A percentile compares a stretch with the other conserved stretches of the same genome.
phyloP scores from a whole-genome alignment of 768 basidiomycete genomes.

The Tricholomella constricta region DNA sequence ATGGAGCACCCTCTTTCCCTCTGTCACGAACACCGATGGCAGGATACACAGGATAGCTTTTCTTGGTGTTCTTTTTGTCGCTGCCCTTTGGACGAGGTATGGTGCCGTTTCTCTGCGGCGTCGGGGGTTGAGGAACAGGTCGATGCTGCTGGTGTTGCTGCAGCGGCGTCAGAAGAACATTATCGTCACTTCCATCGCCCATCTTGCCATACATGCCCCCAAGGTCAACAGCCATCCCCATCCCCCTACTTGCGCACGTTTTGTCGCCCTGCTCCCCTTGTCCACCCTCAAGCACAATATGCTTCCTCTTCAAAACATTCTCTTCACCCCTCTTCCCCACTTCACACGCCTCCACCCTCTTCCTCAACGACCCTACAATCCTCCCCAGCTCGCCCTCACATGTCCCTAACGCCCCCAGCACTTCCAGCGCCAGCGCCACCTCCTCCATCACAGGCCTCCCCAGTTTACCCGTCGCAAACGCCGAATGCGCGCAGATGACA shows the following conservation, averaged over 20 bases:
- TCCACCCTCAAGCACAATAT: slow-evolving; percentile 17
- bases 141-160: slow-evolving; percentile 8
- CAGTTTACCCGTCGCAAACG: slow-evolving; percentile 43
- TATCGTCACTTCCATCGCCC: background rate
- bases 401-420: slow-evolving; percentile 20
- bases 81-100: slow-evolving; percentile 21
- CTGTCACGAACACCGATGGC: slow-evolving; percentile 50
- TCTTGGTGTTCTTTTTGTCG: slow-evolving; percentile 47
- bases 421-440: slow-evolving; percentile 25
- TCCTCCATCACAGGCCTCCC: slow-evolving; percentile 24
- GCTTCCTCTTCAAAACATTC: slow-evolving; percentile 33
- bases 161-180: background rate
- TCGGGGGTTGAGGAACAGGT: background rate
- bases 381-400: slow-evolving; percentile 22
- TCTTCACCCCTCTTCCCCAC: slow-evolving; percentile 15
- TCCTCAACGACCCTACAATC: slow-evolving; percentile 26
- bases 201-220: background rate
- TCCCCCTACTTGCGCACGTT: too few relatives aligned
- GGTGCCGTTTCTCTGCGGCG: background rate
- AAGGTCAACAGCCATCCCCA: background rate
- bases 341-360: slow-evolving; percentile 21
- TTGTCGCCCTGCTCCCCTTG: background rate
- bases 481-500: slow-evolving; percentile 63
- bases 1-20: slow-evolving; percentile 30
- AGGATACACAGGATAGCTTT: slow-evolving; percentile 35